Evolutionary conservation across 768 basidiomycete genomes (phyloP), one percentile per base, ranked within the genome.

Genomic region (Mycena sanguinolenta): DNA sequence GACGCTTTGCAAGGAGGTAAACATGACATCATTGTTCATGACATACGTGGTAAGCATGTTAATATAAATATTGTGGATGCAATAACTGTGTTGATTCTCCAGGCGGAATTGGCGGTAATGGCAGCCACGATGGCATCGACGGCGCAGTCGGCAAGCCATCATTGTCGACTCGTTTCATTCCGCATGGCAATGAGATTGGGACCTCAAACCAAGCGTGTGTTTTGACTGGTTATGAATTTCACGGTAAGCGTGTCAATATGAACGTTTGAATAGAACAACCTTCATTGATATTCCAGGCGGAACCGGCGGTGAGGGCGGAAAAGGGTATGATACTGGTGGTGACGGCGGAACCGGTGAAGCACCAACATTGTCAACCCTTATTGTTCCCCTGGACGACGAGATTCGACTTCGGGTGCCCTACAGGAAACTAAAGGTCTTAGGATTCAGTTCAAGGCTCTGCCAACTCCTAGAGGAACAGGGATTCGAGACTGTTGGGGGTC

Each of bases 401-500:
- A 53, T 14, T 17, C 52, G 52, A 61, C 44, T 27, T 61, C 44
- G 28, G 60, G 7, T 30, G 30, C 46, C 44, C 23, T 9, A 28
- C 10, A 61, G 21, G 60, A 61, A 30, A 32, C 32, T 61, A 25
- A 21, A 46, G 46, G 21, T 3, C n/a, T 23, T 50, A 2, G 28
- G 16, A 16, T 5, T 61, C 28, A 16, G 12, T 5, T 3, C 42
- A 0, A 17, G 23, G 0, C 44, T 61, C 28, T 17, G 28, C n/a
- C 42, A 61, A 50, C 46, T 46, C 28, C 60, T 61, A 44, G 4
- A 46, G 21, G 44, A 50, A 1, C 9, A 50, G 19, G 60, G 46
- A 61, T 61, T 61, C 60, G 10, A 25, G 6, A 3, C 30, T 5
- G 60, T 49, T 19, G 60, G 60, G 44, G 60, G 28, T 13, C 60